Base-by-base conservation (phyloP, 495 filamentous ascomycete genomes). In the Aspergillus heteromorphus region DNA sequence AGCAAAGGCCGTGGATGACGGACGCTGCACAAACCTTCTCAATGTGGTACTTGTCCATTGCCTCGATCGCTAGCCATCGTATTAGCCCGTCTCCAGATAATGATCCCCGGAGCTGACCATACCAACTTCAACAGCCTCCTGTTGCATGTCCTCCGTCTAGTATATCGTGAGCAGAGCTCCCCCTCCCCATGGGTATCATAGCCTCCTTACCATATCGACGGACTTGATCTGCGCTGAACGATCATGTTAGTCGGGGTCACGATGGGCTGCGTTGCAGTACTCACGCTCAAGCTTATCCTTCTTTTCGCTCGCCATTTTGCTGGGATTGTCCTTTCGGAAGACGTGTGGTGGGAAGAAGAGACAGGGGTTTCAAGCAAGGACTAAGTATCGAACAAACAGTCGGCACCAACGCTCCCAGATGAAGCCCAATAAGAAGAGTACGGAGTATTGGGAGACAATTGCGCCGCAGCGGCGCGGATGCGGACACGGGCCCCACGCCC, bases 61-160 rank as follows among this genome's bases (percentile, higher is more conserved):
- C 95, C 74, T 93, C 88, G 71, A 88, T 87, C 48, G 93, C 93
- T 97, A 57, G 56, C 34, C 43, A 60, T 23, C 10, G 43, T 27
- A 59, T 68, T 59, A 68, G 62, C 53, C 42, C 56, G 34, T 18
- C 16, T 51, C 40, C 30, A 55, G n/a, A 45, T 48, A 45, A 51
- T 48, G 45, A 51, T 30, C 48, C 40, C 17, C n/a, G 23, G 31
- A 43, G 41, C 27, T 23, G 9, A 27, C 34, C 91, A 58, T 86
- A 96, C 92, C 89, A 68, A 96, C 84, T 76, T 96, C 90, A 59
- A 97, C 84, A 23, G 86, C 91, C 70, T 96, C 91, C 61, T 88
- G 85, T 65, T 96, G 89, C 95, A 97, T 96, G 55, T 97, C 92
- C 58, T 97, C 93, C 54, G 84, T 90, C 93, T 97, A 59, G 51